phyloP scores from a whole-genome alignment of 306 rosid genomes.

The Erythrophleum fordii region DNA sequence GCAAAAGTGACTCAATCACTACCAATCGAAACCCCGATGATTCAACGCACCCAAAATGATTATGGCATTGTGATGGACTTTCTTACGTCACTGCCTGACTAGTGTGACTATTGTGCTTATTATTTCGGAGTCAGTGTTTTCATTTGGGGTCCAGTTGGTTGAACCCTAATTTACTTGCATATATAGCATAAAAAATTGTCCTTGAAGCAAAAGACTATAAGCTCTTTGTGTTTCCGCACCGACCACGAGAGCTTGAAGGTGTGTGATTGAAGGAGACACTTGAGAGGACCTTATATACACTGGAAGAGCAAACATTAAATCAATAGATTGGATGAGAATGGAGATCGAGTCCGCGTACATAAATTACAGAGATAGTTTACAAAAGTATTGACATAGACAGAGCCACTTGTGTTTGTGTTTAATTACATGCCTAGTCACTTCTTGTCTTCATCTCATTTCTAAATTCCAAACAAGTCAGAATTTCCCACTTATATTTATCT shows the following conservation, averaged over 20 bases:
- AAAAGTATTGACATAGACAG: not conserved
- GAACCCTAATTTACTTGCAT: not conserved
- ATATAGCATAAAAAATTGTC: slow-evolving; percentile 12
- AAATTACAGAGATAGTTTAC: not conserved
- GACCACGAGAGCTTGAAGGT: not conserved
- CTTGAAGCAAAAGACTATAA: not conserved
- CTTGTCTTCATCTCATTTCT: not conserved
- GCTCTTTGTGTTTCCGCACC: not conserved
- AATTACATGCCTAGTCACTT: not conserved
- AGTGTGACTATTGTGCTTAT: not conserved
- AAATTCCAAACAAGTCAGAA: not conserved
- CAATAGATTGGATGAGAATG: not conserved
- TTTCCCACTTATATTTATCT: not conserved
- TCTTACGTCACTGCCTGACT: not conserved
- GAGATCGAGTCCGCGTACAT: not conserved
- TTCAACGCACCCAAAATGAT: not conserved
- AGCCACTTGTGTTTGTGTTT: not conserved
- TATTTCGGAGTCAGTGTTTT: not conserved
- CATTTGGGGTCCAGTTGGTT: not conserved
- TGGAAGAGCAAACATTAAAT: not conserved
- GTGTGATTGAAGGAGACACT: slow-evolving; percentile 1
- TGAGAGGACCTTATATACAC: not conserved
- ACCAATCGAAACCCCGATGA: not conserved
- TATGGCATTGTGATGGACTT: not conserved
- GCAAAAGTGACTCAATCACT: not conserved